A percentile compares a stretch with the other conserved stretches of the same genome.
phyloP scores from a whole-genome alignment of 2,329 filamentous ascomycete species.

The Tolypocladium endophyticum region DNA sequence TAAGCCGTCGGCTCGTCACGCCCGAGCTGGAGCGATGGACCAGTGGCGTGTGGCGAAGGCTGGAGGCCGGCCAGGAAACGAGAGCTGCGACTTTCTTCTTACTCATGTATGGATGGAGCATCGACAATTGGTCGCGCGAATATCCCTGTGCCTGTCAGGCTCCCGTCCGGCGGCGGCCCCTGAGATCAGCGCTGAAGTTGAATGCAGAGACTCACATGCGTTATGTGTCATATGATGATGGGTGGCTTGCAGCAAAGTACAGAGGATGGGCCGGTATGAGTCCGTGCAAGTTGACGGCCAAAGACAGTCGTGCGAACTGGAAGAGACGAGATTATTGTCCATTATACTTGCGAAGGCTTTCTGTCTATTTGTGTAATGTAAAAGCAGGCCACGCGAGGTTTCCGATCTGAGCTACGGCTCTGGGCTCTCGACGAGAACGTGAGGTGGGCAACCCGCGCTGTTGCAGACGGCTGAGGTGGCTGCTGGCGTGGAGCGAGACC shows the following conservation, averaged over 20 bases:
- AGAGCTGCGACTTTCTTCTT: not conserved
- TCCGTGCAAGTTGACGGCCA: not conserved
- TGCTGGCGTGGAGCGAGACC: not conserved
- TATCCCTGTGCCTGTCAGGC: not conserved
- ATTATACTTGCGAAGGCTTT: too few species aligned
- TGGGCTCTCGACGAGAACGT: too few species aligned
- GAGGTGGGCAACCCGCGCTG: too few species aligned
- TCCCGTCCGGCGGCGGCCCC: not conserved
- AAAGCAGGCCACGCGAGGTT: too few species aligned
- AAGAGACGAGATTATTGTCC: not conserved
- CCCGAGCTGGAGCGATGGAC: not conserved
- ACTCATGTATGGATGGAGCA: not conserved
- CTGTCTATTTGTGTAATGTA: too few species aligned
- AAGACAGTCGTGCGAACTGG: not conserved
- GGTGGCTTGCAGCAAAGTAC: not conserved
- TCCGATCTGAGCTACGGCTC: not conserved
- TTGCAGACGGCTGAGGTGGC: not conserved
- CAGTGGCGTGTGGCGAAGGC: not conserved
- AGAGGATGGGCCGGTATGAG: not conserved
- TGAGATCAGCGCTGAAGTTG: not conserved
- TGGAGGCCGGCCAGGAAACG: not conserved
- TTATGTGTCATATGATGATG: not conserved
- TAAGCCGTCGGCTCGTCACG: not conserved
- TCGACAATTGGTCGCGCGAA: not conserved
- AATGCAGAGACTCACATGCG: not conserved